Evolutionary conservation across 371 early-diverging fungal genomes (phyloP), one percentile per base, ranked within the genome.

Genomic region (Homolaphlyctis polyrhiza): DNA sequence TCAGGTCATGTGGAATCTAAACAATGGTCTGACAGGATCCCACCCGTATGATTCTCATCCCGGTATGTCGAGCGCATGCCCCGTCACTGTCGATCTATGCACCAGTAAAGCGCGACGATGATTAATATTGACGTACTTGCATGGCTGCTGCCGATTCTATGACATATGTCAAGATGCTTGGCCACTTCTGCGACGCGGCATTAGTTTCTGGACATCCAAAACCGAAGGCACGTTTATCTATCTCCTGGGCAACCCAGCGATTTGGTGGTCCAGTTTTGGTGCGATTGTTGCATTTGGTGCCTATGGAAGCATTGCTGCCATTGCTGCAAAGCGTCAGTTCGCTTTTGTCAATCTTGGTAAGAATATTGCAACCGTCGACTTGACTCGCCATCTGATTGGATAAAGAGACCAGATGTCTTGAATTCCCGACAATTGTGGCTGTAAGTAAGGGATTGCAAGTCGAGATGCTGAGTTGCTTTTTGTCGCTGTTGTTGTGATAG

Each of bases 171-270:
- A 14, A n/a, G 78, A 77, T 11, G 71, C 84, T 14, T 97, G 98
- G 98, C 86, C 92, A 18, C 68, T 87, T 54, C 66, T 95, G 63
- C 73, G 75, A 35, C 81, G 92, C 21, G 94, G 94, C 1, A 94
- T 96, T 67, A 81, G 84, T 3, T 95, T 92, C 73, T 97, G 96
- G 96, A 80, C 60, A 27, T 51, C 70, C 0, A 96, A 94, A 70
- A 71, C 80, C 25, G 74, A 78, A 13, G 68, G 87, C 69, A 51
- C 65, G 11, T 87, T 89, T 51, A 86, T 99, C 66, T 95, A 97
- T 63, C 79, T 99, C 60, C 65, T 99, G 30, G 98, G 99, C 14
- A 99, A 99, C 67, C 97, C 99, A 14, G 47, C 95, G 47, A 76
- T 92, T 5, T 99, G 95, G 88, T 94, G 90, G 85, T 36, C 82